phyloP scores from a whole-genome alignment of 2,329 filamentous ascomycete species.

The Cercospora sp. region DNA sequence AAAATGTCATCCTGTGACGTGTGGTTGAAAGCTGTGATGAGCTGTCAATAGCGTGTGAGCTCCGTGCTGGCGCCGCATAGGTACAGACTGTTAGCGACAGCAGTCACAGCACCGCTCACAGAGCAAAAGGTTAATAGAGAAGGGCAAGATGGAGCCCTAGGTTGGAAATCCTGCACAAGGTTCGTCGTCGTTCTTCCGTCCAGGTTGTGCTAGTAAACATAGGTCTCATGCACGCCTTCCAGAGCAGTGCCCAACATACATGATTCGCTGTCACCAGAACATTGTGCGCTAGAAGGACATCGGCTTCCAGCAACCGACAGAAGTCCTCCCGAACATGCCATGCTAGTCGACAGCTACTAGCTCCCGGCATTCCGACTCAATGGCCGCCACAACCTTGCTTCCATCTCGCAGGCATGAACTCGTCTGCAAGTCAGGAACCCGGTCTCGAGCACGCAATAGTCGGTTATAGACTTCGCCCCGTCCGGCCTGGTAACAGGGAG shows the following conservation, averaged over 20 bases:
- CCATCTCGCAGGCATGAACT: not conserved
- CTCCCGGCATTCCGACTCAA: not conserved
- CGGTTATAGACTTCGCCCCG: not conserved
- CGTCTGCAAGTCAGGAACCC: constrained; percentile 3
- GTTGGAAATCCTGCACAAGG: not conserved
- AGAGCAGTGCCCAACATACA: not conserved
- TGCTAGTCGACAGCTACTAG: not conserved
- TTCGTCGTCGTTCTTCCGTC: not conserved
- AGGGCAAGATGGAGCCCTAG: not conserved
- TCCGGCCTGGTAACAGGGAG: not conserved
- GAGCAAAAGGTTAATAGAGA: not conserved
- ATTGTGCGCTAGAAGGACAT: not conserved
- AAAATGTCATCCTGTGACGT: not conserved
- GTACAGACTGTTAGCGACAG: not conserved
- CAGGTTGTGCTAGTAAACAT: not conserved
- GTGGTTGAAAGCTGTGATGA: not conserved
- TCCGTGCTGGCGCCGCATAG: not conserved
- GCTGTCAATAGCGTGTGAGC: constrained; percentile 2
- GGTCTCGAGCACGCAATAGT: not conserved
- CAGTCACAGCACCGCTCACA: not conserved
- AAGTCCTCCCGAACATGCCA: not conserved
- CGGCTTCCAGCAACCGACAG: not conserved
- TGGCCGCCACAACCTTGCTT: not conserved
- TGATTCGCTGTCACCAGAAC: not conserved
- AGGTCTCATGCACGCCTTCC: not conserved